Evolutionary conservation across 257 asterid genomes (phyloP), one percentile per base, ranked within the genome.

Genomic region (Salvia miltiorrhiza): DNA sequence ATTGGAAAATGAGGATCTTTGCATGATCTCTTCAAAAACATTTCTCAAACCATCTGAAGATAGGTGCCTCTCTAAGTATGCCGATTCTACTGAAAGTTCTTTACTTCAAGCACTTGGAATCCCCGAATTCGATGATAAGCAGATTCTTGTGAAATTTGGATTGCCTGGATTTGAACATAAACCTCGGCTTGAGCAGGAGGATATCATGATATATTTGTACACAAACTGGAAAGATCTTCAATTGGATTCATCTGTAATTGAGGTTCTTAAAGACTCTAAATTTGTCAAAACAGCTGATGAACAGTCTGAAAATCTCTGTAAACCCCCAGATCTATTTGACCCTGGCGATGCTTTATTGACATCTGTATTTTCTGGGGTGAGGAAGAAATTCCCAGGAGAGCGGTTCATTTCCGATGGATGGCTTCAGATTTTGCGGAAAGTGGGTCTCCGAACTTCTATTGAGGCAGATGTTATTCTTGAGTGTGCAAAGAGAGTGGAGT

Each of bases 401-500:
- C 80, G 98, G 81, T 93, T 93, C 78, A 78, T 86, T 65, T 78
- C 95, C 9, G 97, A 90, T 81, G 95, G 80, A 57, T 93, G 98
- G 98, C 93, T 90, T 71, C 86, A 71, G 63, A 81, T 93, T 59
- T 85, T 93, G 83, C 80, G 96, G 72, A 90, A 88, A 84, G 81
- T 77, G 2, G 98, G 98, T 61, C 97, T 93, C 68, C 84, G 88
- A 44, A 90, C 83, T 75, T 93, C 97, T 55, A 63, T 82, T 48
- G 97, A 93, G 75, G 83, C 93, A 48, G 98, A 88, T 83, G 82
- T 85, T 78, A 82, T 90, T 44, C 87, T 93, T 65, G 97, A 93
- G 79, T 90, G 98, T 79, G 98, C 97, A 48, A 82, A 80, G 77
- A 90, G 95, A 77, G 95, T 93, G 68, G 97, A 93, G 85, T 82